Conservation (phyloP, 495 filamentous ascomycete species). For the Neurospora sp. region DNA sequence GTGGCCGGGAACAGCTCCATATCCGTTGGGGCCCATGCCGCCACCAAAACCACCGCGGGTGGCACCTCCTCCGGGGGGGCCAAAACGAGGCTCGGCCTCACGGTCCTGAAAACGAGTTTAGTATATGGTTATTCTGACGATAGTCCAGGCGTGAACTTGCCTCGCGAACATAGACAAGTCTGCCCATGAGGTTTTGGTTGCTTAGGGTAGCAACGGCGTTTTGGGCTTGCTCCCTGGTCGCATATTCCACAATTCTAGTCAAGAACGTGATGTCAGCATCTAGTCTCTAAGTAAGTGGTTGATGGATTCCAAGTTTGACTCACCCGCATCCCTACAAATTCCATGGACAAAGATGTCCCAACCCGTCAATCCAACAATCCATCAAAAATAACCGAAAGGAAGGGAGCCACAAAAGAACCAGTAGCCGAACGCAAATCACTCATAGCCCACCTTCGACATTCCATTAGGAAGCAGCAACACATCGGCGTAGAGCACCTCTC, state of each 20-base stretch:
- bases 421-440: slow-evolving; percentile 55
- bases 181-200: slow-evolving; percentile 97
- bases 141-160: slow-evolving; percentile 39
- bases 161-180: slow-evolving; percentile 97
- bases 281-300: not conserved
- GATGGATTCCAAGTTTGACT: slow-evolving; percentile 26
- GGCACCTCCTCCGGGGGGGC: slow-evolving; percentile 44
- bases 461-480: slow-evolving; percentile 99
- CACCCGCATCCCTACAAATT: slow-evolving; percentile 99
- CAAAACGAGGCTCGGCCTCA: slow-evolving; percentile 91
- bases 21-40: slow-evolving; percentile 32
- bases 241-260: slow-evolving; percentile 98
- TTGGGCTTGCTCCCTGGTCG: slow-evolving; percentile 97
- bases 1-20: slow-evolving; percentile 32
- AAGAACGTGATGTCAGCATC: slow-evolving; percentile 6
- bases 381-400: slow-evolving; percentile 66
- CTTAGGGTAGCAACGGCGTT: slow-evolving; percentile 94
- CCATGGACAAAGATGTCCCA: slow-evolving; percentile 74
- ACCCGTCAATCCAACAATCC: slow-evolving; percentile 99
- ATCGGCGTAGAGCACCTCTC: slow-evolving; percentile 99
- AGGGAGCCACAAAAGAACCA: slow-evolving; percentile 63
- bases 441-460: slow-evolving; percentile 99
- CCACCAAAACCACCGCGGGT: slow-evolving; percentile 56
- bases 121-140: not conserved
- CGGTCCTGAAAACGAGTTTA: slow-evolving; percentile 54